These are phyloP conservation scores for Candida tropicalis DNA, from an alignment of 1,139 yeast genomes.

Conservation along the genomic window DNA sequence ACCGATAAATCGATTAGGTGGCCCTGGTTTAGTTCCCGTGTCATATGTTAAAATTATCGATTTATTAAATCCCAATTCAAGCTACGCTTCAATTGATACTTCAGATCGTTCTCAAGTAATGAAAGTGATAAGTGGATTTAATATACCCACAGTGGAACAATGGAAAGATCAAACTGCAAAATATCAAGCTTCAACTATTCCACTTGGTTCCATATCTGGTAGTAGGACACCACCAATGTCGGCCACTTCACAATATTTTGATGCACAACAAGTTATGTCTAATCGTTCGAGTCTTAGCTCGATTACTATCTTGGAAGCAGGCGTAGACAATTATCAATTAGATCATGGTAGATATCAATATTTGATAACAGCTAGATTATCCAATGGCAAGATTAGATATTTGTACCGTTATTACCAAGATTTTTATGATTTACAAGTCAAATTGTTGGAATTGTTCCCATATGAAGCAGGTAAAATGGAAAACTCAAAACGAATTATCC, in stretches of 20 bases:
- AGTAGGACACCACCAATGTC: conserved; percentile 29
- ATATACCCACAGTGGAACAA: conserved; percentile 89
- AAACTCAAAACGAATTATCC: conserved; percentile 71
- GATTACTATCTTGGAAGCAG: conserved; percentile 54
- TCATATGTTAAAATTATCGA: conserved; percentile 87
- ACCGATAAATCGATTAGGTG: conserved; percentile 92
- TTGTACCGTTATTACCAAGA: conserved; percentile 93
- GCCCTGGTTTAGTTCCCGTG: conserved; percentile 95
- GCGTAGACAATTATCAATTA: conserved; percentile 79
- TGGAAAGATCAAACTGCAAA: conserved; percentile 93
- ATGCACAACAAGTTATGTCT: conserved; percentile 19
- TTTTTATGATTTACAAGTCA: conserved; percentile 91
- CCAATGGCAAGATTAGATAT: conserved; percentile 69
- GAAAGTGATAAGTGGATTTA: conserved; percentile 54
- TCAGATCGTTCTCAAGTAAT: conserved; percentile 31
- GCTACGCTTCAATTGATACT: conserved; percentile 17
- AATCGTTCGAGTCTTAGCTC: conserved; percentile 40
- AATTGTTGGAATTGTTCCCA: conserved; percentile 81
- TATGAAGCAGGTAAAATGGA: conserved; percentile 90
- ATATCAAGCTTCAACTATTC: conserved; percentile 89
- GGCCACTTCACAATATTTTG: conserved; percentile 45
- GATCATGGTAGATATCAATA: conserved; percentile 93
- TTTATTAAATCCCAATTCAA: conserved; percentile 52
- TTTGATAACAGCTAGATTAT: conserved; percentile 67
- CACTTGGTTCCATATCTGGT: conserved; percentile 56